A percentile compares a stretch with the other conserved stretches of the same genome.
Conservation (phyloP, 2,329 filamentous ascomycete species). For the Dactylellina parvicollis region DNA sequence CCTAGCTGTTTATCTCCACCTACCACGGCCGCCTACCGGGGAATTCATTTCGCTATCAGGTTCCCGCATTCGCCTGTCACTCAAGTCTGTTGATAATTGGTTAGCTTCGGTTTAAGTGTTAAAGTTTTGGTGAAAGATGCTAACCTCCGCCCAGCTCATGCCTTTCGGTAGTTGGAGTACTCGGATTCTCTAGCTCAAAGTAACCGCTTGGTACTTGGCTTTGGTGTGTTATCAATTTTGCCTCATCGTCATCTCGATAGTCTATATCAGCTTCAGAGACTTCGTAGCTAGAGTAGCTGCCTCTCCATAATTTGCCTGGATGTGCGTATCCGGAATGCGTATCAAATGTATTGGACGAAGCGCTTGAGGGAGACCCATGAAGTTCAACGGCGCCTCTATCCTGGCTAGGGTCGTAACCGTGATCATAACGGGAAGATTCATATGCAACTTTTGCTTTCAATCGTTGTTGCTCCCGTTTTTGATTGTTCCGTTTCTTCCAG, state of each 20-base stretch:
- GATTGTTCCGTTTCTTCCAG: conserved; percentile 4
- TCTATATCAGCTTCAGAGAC: conserved; percentile 38
- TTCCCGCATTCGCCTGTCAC: conserved; percentile 17
- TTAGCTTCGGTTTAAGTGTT: neutral
- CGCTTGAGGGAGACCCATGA: conserved; percentile 37
- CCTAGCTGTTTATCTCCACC: conserved; percentile 24
- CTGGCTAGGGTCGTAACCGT: conserved; percentile 19
- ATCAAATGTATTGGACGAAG: conserved; percentile 37
- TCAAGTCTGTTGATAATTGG: conserved; percentile 17
- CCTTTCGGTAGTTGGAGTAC: conserved; percentile 32
- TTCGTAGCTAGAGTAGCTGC: conserved; percentile 39
- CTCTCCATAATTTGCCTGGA: conserved; percentile 43
- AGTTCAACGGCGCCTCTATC: conserved; percentile 41
- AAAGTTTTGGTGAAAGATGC: neutral
- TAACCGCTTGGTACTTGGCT: conserved; percentile 31
- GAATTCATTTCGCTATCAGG: conserved; percentile 6
- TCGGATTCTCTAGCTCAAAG: conserved; percentile 40
- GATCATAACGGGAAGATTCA: conserved; percentile 35
- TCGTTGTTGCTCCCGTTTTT: neutral
- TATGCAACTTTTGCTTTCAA: conserved; percentile 30
- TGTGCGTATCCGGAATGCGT: conserved; percentile 44
- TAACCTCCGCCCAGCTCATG: conserved; percentile 33
- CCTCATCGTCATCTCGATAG: conserved; percentile 38
- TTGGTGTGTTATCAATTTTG: conserved; percentile 22
- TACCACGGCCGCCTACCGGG: conserved; percentile 7